These are phyloP conservation scores for Hygrophoropsis aurantiaca DNA, from an alignment of 768 basidiomycete genomes.

Conservation along the genomic window DNA sequence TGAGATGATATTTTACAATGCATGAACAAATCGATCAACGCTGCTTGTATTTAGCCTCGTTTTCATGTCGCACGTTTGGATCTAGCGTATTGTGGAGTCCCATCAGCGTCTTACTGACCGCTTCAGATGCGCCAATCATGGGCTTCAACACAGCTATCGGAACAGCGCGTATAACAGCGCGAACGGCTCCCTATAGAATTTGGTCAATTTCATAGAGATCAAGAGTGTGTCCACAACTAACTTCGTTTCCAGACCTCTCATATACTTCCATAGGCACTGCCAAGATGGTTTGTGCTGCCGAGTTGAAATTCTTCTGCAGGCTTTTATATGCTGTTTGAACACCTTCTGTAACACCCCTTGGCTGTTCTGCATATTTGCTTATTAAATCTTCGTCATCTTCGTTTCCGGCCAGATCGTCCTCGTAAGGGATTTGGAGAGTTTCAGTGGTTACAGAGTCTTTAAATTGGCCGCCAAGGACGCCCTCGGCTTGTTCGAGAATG, in stretches of 20 bases:
- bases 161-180: slow-evolving; percentile 93
- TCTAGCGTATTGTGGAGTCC: slow-evolving; percentile 93
- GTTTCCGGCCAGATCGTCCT: slow-evolving; percentile 25
- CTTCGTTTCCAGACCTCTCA: slow-evolving; percentile 90
- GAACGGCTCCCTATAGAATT: slow-evolving; percentile 74
- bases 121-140: slow-evolving; percentile 97
- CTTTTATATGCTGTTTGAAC: slow-evolving; percentile 91
- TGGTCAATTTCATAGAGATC: background rate
- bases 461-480: slow-evolving; percentile 81
- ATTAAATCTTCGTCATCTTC: slow-evolving; percentile 58
- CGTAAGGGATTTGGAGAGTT: slow-evolving; percentile 49
- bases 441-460: slow-evolving; percentile 65
- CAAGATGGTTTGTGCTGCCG: slow-evolving; percentile 96
- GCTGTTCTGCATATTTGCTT: slow-evolving; percentile 93
- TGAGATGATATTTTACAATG: slow-evolving; percentile 20
- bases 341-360: slow-evolving; percentile 79
- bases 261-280: slow-evolving; percentile 99
- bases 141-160: slow-evolving; percentile 97
- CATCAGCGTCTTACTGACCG: slow-evolving; percentile 91
- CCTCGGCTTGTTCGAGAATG: slow-evolving; percentile 93
- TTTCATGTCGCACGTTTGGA: slow-evolving; percentile 77
- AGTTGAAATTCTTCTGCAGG: slow-evolving; percentile 80
- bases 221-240: slow-evolving; percentile 34
- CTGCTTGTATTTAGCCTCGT: slow-evolving; percentile 93
- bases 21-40: slow-evolving; percentile 39